Base-by-base conservation (phyloP, 129 eudicot genomes). In the Heracleum sosnowskyi region DNA sequence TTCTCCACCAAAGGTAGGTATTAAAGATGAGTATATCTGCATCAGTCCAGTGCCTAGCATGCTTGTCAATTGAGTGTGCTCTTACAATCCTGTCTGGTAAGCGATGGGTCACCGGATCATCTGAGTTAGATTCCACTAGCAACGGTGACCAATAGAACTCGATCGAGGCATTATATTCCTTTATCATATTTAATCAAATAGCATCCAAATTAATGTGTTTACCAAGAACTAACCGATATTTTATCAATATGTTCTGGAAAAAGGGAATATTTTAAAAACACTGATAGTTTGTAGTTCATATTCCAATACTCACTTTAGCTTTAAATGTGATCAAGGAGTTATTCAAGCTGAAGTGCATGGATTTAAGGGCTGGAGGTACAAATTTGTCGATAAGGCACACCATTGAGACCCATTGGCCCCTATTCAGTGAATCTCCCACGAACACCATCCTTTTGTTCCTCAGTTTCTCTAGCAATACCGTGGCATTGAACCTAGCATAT, bases 111-210 rank as follows among this genome's bases (percentile, higher is more conserved):
- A 80, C 82, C 15, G 93, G 93, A 76, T 91, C 91, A 12, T 91
- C 96, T 11, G 89, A 87, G 13, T 91, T 88, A 2, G 96, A 91
- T 80, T 91, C 96, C 11, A 91, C 89, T 55, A 91, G 81, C 81
- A 91, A 49, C 42, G 96, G 96, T 45, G 85, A 86, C 96, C 96
- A 91, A 17, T 88, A 88, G 76, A 86, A 91, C 45, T 91, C 93
- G 51, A 91, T 85, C 5, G 93, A 71, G 26, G 79, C 93, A 75
- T 88, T 88, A 88, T 85, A 91, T 74, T 91, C 96, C 96, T 91
- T 77, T 11, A 57, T 29, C 13, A 18, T 18, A 46, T 37, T 44
- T n/a, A n/a, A 37, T 40, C 69, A 62, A 26, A 26, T 4, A 62
- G 69, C 28, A 62, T 18, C 36, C 10, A 28, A 62, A 29, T 26